Evolutionary conservation across 1,284 basidiomycete genomes (phyloP), one percentile per base, ranked within the genome.

Genomic region (Sphaerobolus stellatus): DNA sequence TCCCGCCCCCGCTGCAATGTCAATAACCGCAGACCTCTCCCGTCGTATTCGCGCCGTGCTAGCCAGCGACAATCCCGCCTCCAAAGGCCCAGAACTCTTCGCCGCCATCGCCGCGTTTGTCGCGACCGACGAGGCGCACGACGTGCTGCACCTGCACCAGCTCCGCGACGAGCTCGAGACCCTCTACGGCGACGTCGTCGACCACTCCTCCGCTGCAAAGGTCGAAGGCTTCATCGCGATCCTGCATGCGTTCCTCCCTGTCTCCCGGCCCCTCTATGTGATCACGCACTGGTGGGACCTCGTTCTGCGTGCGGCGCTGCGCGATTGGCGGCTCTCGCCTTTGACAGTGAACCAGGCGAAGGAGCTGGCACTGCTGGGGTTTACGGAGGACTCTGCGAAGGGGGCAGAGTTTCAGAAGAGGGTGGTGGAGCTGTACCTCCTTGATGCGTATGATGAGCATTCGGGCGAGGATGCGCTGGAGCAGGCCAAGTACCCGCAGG

Each of bases 221-320:
- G 50, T 65, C 13, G 84, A 88, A 61, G 67, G 82, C 14, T 84
- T 91, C 62, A 75, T 92, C 11, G 75, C 78, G 18, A 76, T 88
- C 22, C 75, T 91, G 6, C 75, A 80, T 59, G 82, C 82, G 61
- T 75, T 91, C 24, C 72, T 73, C 8, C 78, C 83, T 6, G 72
- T 88, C 30, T 71, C 90, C 4, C 73, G 84, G 5, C 72, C 84
- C 9, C 75, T 77, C 5, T 86, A 84, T 25, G 74, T 90, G 50
- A 86, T 89, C 50, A 82, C 82, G 3, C 78, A 75, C 24, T 91
- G 89, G 89, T 92, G 89, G 67, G 88, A 92, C 63, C 76, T 87
- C 27, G 75, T 88, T 30, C 74, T 92, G 2, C 81, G 88, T 20
- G 86, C 87, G 27, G 86, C 87, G 31, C 74, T 92, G 50, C 82